Base-by-base conservation (phyloP, 257 asterid genomes). In the Capsicum baccatum region DNA sequence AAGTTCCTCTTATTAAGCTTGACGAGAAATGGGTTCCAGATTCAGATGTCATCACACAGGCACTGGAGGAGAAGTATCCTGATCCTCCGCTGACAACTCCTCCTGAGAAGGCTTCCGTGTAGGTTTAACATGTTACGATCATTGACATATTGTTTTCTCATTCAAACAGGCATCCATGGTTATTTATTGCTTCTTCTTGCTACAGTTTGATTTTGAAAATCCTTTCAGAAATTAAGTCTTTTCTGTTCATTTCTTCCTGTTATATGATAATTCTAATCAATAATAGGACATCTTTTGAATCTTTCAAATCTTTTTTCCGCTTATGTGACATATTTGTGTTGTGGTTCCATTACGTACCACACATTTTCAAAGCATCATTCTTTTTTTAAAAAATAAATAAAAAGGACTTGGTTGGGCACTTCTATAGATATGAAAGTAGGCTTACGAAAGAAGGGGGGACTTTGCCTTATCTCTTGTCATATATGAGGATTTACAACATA, bases 1-100 rank as follows among this genome's bases (percentile, higher is more conserved):
- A 94, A 89, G 99, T 97, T 84, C 99, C 99, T 15, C 15, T 93
- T 73, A 50, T 96, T 48, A 94, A 93, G 91, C 94, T 96, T 73
- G 99, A 95, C 52, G 98, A 94, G 88, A 91, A 92, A 87, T 96
- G 98, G 98, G 86, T 91, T 82, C 93, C 97, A 37, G 99, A 96
- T 91, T 96, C 99, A 6, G 99, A 96, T 90, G 95, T 95, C 83
- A 96, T 96, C 59, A 90, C 97, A 3, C 97, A 94, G 86, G 90
- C 92, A 59, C 87, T 96, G 57, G 99, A 96, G 87, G 97, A 94
- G 71, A 96, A 94, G 88, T 94, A 92, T 84, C 98, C 99, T 1
- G 90, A 93, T 57, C 98, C 98, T 21, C 73, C 98, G 19, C 91
- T 96, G 86, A 90, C 85, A 52, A 93, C 98, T 11, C 98, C 98